Percentiles rank a stretch among this genome's conserved stretches.
These are phyloP conservation scores for Ciborinia camelliae DNA, from an alignment of 2,329 filamentous ascomycete species.

Conservation along the genomic window DNA sequence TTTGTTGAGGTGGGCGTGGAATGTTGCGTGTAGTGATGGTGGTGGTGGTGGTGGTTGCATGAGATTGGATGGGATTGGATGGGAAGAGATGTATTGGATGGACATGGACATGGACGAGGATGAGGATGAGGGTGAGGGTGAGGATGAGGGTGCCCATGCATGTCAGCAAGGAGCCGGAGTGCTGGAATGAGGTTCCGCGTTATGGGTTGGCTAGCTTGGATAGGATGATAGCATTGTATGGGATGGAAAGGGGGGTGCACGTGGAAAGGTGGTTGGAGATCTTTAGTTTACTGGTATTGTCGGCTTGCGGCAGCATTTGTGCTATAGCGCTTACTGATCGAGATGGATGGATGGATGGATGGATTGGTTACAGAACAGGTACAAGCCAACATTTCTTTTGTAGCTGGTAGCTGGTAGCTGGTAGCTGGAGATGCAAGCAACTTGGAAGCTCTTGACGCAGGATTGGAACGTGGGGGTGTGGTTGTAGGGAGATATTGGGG, in stretches of 20 bases:
- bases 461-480: too few relatives aligned
- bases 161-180: neutral
- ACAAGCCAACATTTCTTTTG: too few relatives aligned
- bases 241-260: neutral
- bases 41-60: neutral
- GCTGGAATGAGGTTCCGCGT: neutral
- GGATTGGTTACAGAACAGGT: too few relatives aligned
- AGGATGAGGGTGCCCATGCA: neutral
- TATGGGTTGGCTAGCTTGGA: too few relatives aligned
- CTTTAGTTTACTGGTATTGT: neutral
- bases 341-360: neutral
- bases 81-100: too few relatives aligned
- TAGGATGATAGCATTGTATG: neutral
- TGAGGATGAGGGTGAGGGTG: neutral
- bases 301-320: neutral
- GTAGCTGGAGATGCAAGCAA: too few relatives aligned
- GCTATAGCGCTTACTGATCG: neutral
- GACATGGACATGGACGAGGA: neutral
- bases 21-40: too few relatives aligned
- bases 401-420: too few relatives aligned
- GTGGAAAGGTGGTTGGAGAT: neutral
- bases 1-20: neutral
- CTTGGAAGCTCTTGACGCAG: too few relatives aligned
- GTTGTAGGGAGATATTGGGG: too few relatives aligned
- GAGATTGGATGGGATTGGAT: neutral